These are phyloP conservation scores for Passalora sequoiae DNA, from an alignment of 2,329 filamentous ascomycete genomes.

Conservation along the genomic window DNA sequence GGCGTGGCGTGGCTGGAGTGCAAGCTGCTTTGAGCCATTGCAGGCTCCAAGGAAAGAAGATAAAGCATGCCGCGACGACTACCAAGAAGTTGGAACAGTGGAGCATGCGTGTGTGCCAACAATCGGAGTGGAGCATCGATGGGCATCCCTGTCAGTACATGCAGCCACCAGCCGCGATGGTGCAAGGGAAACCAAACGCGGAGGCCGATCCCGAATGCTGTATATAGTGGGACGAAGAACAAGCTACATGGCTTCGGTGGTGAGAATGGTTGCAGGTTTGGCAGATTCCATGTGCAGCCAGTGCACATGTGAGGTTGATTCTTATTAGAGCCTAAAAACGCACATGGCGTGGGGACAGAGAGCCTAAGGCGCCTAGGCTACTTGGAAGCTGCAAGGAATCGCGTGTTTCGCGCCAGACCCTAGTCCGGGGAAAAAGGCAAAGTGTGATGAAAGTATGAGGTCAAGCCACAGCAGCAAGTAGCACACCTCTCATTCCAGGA, in stretches of 20 bases:
- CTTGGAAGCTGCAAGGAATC: too few species aligned
- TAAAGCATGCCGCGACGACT: neutral
- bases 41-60: too few species aligned
- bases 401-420: too few species aligned
- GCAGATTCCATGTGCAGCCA: too few species aligned
- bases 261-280: too few species aligned
- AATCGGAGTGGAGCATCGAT: neutral
- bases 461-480: neutral
- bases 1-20: neutral
- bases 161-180: constrained; percentile 1
- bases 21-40: too few species aligned
- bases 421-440: neutral
- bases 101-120: neutral
- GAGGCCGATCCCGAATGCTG: too few species aligned
- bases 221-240: too few species aligned
- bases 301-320: constrained; percentile 1
- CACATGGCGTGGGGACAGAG: neutral
- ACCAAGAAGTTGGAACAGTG: constrained; percentile 1
- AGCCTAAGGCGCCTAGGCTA: neutral
- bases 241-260: too few species aligned
- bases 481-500: too few species aligned
- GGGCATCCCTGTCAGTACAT: constrained; percentile 1
- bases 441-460: neutral
- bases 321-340: too few species aligned
- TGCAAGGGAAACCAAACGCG: constrained; percentile 4